Evolutionary conservation across 1,139 yeast genomes (phyloP).

Genomic region (Taiozyma sp.): DNA sequence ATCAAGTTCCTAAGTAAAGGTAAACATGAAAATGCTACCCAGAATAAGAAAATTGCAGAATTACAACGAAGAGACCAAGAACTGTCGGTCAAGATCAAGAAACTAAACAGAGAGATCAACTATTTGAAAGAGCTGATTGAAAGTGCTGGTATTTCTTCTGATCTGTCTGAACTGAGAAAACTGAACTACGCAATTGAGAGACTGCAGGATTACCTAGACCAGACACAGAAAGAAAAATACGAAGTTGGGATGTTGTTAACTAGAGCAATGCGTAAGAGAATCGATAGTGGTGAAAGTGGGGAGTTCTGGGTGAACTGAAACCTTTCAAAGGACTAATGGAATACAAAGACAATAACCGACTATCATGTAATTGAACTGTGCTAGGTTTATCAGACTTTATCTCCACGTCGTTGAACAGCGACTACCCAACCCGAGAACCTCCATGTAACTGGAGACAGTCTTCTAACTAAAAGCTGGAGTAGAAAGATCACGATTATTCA

Average conservation of each 20-base stretch:
- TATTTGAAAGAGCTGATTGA: conserved; percentile 29
- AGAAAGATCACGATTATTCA: too few species aligned
- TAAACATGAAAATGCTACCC: conserved; percentile 12
- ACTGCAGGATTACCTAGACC: conserved; percentile 33
- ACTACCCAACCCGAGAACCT: too few species aligned
- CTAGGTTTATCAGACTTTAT: not conserved
- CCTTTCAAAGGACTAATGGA: not conserved
- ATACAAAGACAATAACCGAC: not conserved
- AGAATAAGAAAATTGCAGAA: conserved; percentile 14
- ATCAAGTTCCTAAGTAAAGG: conserved; percentile 23
- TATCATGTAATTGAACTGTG: not conserved
- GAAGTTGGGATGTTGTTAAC: conserved; percentile 35
- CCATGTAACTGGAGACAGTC: too few species aligned
- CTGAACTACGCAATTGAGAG: conserved; percentile 30
- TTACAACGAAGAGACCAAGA: conserved; percentile 18
- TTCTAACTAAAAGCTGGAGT: too few species aligned
- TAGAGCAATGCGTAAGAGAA: conserved; percentile 33
- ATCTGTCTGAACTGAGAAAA: conserved; percentile 29
- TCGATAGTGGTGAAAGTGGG: conserved; percentile 35
- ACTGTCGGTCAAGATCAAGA: conserved; percentile 27
- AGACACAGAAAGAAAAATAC: conserved; percentile 35
- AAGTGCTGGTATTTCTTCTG: conserved; percentile 32
- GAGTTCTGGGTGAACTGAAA: conserved; percentile 21
- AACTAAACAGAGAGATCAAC: conserved; percentile 31
- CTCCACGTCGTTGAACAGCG: too few species aligned